Conservation (phyloP, 495 filamentous ascomycete species). For the Talaromyces adpressus region DNA sequence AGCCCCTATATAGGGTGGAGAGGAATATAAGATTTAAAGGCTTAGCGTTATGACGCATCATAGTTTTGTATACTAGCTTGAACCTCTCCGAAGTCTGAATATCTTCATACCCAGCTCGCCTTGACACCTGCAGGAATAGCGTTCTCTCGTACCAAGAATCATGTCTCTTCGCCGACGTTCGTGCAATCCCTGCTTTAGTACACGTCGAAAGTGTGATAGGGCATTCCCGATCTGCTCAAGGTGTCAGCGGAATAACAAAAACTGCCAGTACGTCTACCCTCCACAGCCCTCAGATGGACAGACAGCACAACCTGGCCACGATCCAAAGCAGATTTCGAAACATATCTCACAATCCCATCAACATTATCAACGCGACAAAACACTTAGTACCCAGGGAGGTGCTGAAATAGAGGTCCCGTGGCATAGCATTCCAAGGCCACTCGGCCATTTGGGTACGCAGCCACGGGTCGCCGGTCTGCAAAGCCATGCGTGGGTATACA, state of each 20-base stretch:
- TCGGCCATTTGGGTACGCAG: constrained; percentile 3
- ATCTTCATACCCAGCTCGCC: no score
- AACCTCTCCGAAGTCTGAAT: no score
- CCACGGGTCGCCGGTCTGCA: not conserved
- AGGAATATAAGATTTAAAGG: no score
- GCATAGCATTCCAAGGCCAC: not conserved
- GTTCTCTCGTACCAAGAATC: not conserved
- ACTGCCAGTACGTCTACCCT: not conserved
- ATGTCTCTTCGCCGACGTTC: constrained; percentile 1
- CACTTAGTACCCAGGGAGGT: not conserved
- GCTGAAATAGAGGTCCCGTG: not conserved
- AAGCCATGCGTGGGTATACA: not conserved
- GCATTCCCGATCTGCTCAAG: constrained; percentile 1
- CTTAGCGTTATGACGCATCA: no score
- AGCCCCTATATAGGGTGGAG: no score
- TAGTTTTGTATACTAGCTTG: no score
- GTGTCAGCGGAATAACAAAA: not conserved
- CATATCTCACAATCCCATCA: no score
- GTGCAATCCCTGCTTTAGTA: not conserved
- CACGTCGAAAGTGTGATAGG: not conserved
- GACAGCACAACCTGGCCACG: not conserved
- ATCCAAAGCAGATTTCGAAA: not conserved
- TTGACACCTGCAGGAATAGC: not conserved
- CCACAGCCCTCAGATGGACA: not conserved
- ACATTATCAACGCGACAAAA: not conserved